Conservation (phyloP, 2,329 filamentous ascomycete genomes). For the Simplicillium sp. region DNA sequence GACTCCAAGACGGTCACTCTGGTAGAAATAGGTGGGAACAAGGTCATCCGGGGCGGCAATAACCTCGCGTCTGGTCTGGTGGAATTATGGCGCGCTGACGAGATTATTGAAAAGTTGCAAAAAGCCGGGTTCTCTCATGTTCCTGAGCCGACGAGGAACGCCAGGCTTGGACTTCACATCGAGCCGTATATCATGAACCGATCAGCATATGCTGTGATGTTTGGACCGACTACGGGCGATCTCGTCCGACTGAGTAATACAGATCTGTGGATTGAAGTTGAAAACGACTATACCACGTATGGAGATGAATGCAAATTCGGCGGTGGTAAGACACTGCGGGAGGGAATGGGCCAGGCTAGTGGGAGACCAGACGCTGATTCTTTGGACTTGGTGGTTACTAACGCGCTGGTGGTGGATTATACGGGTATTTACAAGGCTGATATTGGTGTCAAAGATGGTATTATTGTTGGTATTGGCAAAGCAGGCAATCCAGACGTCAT, state of each 20-base stretch:
- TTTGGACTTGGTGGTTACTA: conserved; percentile 78
- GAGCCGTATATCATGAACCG: conserved; percentile 64
- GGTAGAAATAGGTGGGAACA: conserved; percentile 76
- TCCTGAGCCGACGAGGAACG: conserved; percentile 52
- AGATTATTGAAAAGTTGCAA: conserved; percentile 59
- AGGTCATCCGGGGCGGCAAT: conserved; percentile 78
- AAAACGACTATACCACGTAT: conserved; percentile 74
- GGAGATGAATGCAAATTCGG: conserved; percentile 95
- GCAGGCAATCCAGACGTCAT: conserved; percentile 93
- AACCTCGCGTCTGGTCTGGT: conserved; percentile 64
- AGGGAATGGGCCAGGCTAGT: conserved; percentile 91
- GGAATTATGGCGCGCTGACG: conserved; percentile 50
- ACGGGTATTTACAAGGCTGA: conserved; percentile 93
- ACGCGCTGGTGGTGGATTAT: conserved; percentile 85
- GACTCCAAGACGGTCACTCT: conserved; percentile 84
- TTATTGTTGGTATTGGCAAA: conserved; percentile 85
- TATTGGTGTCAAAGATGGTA: conserved; percentile 81
- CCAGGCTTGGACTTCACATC: conserved; percentile 27
- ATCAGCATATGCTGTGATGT: conserved; percentile 76
- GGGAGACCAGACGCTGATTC: conserved; percentile 62
- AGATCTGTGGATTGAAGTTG: conserved; percentile 83
- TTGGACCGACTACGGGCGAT: conserved; percentile 85
- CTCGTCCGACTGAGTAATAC: conserved; percentile 70
- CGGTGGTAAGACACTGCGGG: conserved; percentile 87
- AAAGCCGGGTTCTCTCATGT: conserved; percentile 69